Evolutionary conservation across 768 basidiomycete genomes (phyloP), one percentile per base, ranked within the genome.

Genomic region (Mycena galericulata): DNA sequence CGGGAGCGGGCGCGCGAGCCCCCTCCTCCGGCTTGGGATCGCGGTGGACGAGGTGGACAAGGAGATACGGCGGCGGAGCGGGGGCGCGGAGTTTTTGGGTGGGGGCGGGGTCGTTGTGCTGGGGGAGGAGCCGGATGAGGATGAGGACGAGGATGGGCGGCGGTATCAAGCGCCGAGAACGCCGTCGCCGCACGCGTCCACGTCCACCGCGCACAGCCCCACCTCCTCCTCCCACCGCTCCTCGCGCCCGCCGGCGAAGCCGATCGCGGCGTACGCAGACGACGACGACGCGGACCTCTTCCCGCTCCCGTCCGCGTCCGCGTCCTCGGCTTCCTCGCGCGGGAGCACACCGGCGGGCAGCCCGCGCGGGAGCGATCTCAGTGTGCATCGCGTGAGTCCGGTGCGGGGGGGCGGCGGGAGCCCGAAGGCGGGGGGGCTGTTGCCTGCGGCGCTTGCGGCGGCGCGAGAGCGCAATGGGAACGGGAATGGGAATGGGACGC

Each of bases 41-140:
- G 70, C 70, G 36, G 70, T 71, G 50, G 70, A 71, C 53, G 70
- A 71, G 62, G 70, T 71, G 61, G 70, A 71, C 46, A 71, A 71
- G 62, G 70, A 65, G 62, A 49, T 62, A 18, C 20, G 70, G 47
- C 3, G 66, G 58, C 18, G 51, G 53, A 65, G 67, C 43, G 56
- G 1, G 14, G 60, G 36, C 20, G 24, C 38, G 14, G 63, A 40
- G 0, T 27, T 7, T 27, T 15, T 59, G 3, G 27, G 43, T 30
- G 54, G 54, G 9, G 38, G 8, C 8, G 59, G 29, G 9, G 38
- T 65, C 18, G n/a, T 65, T 7, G 22, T 50, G 1, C 40, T 62
- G 1, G 62, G 40, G 1, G 56, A 59, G 7, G 68, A 59, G 4
- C 62, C 34, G 8, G 61, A 64, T 9, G 55, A 46, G 20, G 45